phyloP scores from a whole-genome alignment of 1,284 basidiomycete species.

The Austropuccinia psidii region DNA sequence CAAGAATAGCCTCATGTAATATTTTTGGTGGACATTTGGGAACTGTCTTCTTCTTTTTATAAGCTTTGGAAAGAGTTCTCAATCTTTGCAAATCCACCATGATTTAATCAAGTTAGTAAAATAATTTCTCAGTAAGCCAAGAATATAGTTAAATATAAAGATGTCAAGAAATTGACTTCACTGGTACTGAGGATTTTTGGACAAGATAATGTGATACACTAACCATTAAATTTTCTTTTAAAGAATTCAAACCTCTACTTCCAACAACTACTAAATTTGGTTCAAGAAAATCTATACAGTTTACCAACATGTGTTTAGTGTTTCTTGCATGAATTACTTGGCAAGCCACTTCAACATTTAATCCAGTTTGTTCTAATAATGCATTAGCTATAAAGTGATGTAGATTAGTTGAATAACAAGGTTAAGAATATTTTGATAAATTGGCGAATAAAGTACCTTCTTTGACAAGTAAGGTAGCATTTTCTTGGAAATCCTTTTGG shows the following conservation, averaged over 20 bases:
- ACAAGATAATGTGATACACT: neutral
- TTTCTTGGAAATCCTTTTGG: conserved; percentile 1
- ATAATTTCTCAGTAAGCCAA: neutral
- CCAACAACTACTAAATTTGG: conserved; percentile 4
- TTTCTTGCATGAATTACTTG: neutral
- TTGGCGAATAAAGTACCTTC: neutral
- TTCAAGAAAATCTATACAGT: neutral
- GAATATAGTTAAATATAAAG: neutral
- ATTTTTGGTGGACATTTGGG: no score
- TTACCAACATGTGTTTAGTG: neutral
- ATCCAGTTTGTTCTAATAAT: neutral
- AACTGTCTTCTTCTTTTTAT: conserved; percentile 6
- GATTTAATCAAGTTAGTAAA: neutral
- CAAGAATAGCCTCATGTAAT: no score
- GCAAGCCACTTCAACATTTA: neutral
- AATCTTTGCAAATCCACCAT: neutral
- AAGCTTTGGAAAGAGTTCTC: neutral
- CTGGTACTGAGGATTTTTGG: conserved; percentile 2
- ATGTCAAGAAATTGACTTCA: neutral
- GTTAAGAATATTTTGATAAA: no score
- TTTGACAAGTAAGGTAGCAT: neutral
- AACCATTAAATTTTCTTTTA: neutral
- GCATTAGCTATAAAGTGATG: neutral
- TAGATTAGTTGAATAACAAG: neutral
- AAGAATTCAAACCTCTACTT: neutral